phyloP scores from a whole-genome alignment of 2,329 filamentous ascomycete genomes.

The Fragosphaeria purpurea region DNA sequence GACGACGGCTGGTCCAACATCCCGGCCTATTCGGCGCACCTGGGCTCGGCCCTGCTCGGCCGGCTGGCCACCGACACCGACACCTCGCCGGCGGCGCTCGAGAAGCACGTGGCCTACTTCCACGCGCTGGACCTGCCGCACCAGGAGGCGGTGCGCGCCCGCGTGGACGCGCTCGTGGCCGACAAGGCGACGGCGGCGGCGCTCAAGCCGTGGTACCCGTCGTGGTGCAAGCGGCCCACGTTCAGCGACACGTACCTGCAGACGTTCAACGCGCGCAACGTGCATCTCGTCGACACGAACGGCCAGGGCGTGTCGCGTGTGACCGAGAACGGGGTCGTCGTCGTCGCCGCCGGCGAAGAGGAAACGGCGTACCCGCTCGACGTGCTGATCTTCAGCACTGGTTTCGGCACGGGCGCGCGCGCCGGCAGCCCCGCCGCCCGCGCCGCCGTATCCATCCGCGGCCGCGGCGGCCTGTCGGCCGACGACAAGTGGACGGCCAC shows the following conservation, averaged over 20 bases:
- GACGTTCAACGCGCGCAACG: slow-evolving; percentile 48
- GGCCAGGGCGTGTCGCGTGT: slow-evolving; percentile 39
- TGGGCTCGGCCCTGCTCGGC: slow-evolving; percentile 23
- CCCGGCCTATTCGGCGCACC: slow-evolving; percentile 22
- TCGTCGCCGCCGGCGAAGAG: slow-evolving; percentile 25
- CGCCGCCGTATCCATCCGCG: slow-evolving; percentile 2
- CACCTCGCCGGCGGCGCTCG: slow-evolving; percentile 16
- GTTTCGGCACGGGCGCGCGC: not conserved
- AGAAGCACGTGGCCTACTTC: slow-evolving; percentile 25
- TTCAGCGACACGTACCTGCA: slow-evolving; percentile 52
- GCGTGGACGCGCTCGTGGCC: slow-evolving; percentile 41
- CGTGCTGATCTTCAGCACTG: slow-evolving; percentile 3
- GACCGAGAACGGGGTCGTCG: slow-evolving; percentile 36
- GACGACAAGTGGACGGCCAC: slow-evolving; percentile 12
- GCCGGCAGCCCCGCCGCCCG: slow-evolving; percentile 11
- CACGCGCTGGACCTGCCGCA: slow-evolving; percentile 31
- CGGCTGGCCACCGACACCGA: slow-evolving; percentile 19
- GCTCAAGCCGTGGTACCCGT: slow-evolving; percentile 50
- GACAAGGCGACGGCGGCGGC: slow-evolving; percentile 39
- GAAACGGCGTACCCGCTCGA: slow-evolving; percentile 32
- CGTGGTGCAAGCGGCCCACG: slow-evolving; percentile 53
- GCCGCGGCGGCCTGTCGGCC: slow-evolving; percentile 8
- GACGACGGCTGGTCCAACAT: slow-evolving; percentile 38
- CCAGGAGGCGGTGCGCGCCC: slow-evolving; percentile 33
- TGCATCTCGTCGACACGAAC: slow-evolving; percentile 50